These are phyloP conservation scores for Aspergillus egyptiacus DNA, from an alignment of 495 filamentous ascomycete species.

Conservation along the genomic window DNA sequence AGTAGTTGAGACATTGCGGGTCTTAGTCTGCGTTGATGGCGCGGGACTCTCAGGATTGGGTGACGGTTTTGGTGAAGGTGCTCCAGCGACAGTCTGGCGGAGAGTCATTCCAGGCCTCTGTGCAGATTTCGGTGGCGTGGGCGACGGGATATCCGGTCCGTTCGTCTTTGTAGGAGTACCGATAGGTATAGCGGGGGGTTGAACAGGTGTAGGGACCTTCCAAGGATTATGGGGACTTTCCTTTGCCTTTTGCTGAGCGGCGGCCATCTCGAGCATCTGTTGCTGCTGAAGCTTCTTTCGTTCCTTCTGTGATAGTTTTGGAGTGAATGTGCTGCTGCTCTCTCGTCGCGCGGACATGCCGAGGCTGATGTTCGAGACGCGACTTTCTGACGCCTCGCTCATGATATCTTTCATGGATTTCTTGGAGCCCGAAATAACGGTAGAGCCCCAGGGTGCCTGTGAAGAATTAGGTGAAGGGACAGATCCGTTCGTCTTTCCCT, in stretches of 20 bases:
- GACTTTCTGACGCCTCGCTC: slow-evolving; percentile 59
- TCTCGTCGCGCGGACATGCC: slow-evolving; percentile 51
- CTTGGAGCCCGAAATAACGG: slow-evolving; percentile 53
- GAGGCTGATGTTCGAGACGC: slow-evolving; percentile 66
- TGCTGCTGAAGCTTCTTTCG: slow-evolving; percentile 76
- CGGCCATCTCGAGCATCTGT: slow-evolving; percentile 50
- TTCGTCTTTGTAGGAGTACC: slow-evolving; percentile 21
- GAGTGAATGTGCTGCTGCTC: slow-evolving; percentile 26
- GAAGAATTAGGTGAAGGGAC: slow-evolving; percentile 10
- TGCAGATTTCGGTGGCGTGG: slow-evolving; percentile 25
- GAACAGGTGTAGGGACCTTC: slow-evolving; percentile 47
- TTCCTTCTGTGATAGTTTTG: slow-evolving; percentile 82
- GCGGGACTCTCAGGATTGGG: slow-evolving; percentile 24
- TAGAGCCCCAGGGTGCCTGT: slow-evolving; percentile 55
- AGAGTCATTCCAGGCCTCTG: slow-evolving; percentile 53
- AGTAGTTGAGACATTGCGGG: slow-evolving; percentile 26
- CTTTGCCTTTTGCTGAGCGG: slow-evolving; percentile 42
- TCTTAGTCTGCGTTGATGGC: slow-evolving; percentile 24
- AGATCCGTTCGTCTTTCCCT: slow-evolving; percentile 19
- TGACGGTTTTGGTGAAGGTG: slow-evolving; percentile 33
- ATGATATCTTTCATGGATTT: slow-evolving; percentile 80
- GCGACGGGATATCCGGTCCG: slow-evolving; percentile 13
- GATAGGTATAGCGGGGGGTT: slow-evolving; percentile 16
- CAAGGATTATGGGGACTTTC: slow-evolving; percentile 60
- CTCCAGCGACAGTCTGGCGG: slow-evolving; percentile 56